Conservation (phyloP, 2,329 filamentous ascomycete genomes). For the Penicillium sp. region DNA sequence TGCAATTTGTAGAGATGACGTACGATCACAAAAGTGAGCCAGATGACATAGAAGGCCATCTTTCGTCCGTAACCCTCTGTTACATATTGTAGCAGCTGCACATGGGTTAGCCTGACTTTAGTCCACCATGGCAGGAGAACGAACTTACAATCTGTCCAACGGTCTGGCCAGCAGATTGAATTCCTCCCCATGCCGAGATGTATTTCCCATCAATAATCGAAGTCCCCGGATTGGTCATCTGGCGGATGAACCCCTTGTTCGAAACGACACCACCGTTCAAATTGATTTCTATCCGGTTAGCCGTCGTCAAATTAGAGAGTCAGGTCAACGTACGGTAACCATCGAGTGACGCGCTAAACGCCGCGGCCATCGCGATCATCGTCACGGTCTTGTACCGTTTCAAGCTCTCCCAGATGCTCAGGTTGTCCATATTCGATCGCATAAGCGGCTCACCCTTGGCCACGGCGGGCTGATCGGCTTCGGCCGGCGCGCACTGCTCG, state of each 20-base stretch:
- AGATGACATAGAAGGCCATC: constrained; percentile 41
- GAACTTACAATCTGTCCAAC: constrained; percentile 44
- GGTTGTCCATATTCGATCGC: constrained; percentile 44
- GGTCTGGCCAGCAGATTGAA: constrained; percentile 46
- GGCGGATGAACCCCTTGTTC: constrained; percentile 48
- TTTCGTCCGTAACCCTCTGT: constrained; percentile 46
- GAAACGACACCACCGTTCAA: constrained; percentile 48
- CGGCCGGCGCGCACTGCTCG: constrained; percentile 3
- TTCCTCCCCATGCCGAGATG: constrained; percentile 47
- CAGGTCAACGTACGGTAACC: constrained; percentile 43
- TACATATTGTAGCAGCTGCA: constrained; percentile 39
- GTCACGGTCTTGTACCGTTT: constrained; percentile 42
- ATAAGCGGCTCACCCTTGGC: constrained; percentile 29
- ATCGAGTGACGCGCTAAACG: constrained; percentile 50
- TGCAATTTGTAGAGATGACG: background rate
- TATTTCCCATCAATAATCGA: constrained; percentile 43
- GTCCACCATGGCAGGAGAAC: no score
- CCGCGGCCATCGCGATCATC: constrained; percentile 46
- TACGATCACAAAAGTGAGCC: constrained; percentile 38
- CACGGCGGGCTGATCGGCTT: background rate
- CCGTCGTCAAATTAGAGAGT: background rate
- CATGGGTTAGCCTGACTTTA: background rate
- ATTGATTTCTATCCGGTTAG: constrained; percentile 32
- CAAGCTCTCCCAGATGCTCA: constrained; percentile 46
- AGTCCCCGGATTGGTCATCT: constrained; percentile 38